phyloP scores from a whole-genome alignment of 306 rosid species.

The Prosopis cineraria region DNA sequence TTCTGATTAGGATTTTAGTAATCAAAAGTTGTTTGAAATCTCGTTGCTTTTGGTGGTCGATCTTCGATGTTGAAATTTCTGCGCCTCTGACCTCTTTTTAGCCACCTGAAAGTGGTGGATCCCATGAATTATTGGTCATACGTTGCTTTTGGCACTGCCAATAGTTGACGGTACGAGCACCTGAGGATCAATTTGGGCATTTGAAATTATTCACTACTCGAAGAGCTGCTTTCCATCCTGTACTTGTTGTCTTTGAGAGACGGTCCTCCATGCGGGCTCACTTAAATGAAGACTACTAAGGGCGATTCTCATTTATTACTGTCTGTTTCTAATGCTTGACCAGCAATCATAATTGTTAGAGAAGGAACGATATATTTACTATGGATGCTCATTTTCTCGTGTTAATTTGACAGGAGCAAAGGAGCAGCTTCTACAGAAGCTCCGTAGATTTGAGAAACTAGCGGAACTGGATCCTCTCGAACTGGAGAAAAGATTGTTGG shows the following conservation, averaged over 20 bases:
- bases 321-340: not conserved
- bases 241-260: not conserved
- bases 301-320: not conserved
- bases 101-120: constrained; percentile 29
- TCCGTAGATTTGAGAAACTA: constrained; percentile 80
- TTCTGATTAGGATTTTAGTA: constrained; percentile 29
- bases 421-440: constrained; percentile 73
- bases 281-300: not conserved
- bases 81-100: not conserved
- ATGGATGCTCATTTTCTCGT: not conserved
- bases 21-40: constrained; percentile 1
- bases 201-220: constrained; percentile 6
- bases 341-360: not conserved
- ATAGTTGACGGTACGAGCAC: not conserved
- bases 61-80: constrained; percentile 34
- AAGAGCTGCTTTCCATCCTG: constrained; percentile 17
- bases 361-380: not conserved
- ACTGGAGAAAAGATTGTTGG: constrained; percentile 70
- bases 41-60: constrained; percentile 29
- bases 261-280: not conserved
- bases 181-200: constrained; percentile 25
- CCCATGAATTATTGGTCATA: constrained; percentile 22
- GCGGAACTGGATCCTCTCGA: constrained; percentile 82
- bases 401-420: constrained; percentile 67
- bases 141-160: constrained; percentile 19